A percentile compares a stretch with the other conserved stretches of the same genome.
Evolutionary conservation across 2,329 filamentous ascomycete genomes (phyloP).

Genomic region (Dothideomycetes sp.): DNA sequence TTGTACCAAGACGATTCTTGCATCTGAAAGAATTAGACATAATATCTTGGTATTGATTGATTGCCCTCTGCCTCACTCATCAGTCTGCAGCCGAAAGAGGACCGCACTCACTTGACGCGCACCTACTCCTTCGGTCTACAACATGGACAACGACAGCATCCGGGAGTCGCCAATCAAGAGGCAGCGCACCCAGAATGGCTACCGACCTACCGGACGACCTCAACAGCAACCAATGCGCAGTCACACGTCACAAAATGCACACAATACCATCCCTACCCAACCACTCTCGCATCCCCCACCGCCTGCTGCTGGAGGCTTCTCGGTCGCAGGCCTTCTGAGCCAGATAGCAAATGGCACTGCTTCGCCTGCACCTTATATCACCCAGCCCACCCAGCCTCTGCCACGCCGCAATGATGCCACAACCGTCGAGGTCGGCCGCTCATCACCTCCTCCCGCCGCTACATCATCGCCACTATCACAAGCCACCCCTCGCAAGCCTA

Average conservation of each 20-base stretch:
- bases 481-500: background rate
- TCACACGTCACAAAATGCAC: background rate
- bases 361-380: constrained; percentile 19
- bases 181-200: constrained; percentile 19
- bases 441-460: constrained; percentile 56
- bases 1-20: too few species aligned
- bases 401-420: constrained; percentile 15
- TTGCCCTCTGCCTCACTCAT: too few species aligned
- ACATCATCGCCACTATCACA: constrained; percentile 23
- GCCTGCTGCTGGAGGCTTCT: background rate
- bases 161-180: constrained; percentile 21
- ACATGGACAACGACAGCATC: constrained; percentile 22
- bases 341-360: background rate
- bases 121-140: background rate
- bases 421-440: constrained; percentile 74
- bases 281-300: constrained; percentile 9
- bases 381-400: constrained; percentile 52
- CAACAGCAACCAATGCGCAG: background rate
- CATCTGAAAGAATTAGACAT: too few species aligned
- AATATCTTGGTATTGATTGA: too few species aligned
- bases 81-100: too few species aligned
- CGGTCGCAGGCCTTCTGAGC: background rate
- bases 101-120: background rate
- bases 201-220: constrained; percentile 27
- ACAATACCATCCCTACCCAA: constrained; percentile 14